Evolutionary conservation across 1,284 basidiomycete species (phyloP).

Genomic region (Amylostereum areolatum): DNA sequence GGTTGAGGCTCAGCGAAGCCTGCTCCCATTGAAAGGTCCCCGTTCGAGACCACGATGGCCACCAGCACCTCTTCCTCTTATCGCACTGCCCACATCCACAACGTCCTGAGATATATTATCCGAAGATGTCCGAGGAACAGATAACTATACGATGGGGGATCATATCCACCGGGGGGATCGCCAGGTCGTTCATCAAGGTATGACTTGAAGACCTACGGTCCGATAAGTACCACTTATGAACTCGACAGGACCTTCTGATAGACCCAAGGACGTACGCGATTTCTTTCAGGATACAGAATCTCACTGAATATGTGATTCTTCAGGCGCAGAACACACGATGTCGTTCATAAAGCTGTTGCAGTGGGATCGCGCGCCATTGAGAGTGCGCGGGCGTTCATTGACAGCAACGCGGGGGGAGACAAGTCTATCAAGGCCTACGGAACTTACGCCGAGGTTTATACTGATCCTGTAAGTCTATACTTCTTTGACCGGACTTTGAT

Average conservation of each 20-base stretch:
- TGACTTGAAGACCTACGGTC: slow-evolving; percentile 1
- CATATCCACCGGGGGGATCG: slow-evolving; percentile 46
- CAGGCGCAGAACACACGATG: slow-evolving; percentile 67
- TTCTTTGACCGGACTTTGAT: not conserved
- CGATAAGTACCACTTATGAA: too few species aligned
- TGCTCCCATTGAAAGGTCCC: too few species aligned
- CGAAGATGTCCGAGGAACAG: slow-evolving; percentile 15
- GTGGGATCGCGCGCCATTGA: slow-evolving; percentile 73
- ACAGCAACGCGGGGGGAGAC: slow-evolving; percentile 42
- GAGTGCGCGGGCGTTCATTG: slow-evolving; percentile 72
- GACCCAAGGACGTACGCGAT: slow-evolving; percentile 41
- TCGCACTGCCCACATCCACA: too few species aligned
- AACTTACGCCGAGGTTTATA: slow-evolving; percentile 72
- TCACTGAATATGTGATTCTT: not conserved
- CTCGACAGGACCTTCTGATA: slow-evolving; percentile 36
- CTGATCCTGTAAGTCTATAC: slow-evolving; percentile 32
- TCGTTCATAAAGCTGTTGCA: slow-evolving; percentile 71
- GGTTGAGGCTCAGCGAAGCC: too few species aligned
- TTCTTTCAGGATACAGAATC: not conserved
- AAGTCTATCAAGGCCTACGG: slow-evolving; percentile 64
- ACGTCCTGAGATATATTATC: not conserved
- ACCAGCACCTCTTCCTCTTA: too few species aligned
- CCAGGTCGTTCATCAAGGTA: slow-evolving; percentile 39
- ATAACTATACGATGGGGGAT: slow-evolving; percentile 51
- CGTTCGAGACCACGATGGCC: too few species aligned